Base-by-base conservation (phyloP, 2,329 filamentous ascomycete species). In the Orbilia brochopaga region DNA sequence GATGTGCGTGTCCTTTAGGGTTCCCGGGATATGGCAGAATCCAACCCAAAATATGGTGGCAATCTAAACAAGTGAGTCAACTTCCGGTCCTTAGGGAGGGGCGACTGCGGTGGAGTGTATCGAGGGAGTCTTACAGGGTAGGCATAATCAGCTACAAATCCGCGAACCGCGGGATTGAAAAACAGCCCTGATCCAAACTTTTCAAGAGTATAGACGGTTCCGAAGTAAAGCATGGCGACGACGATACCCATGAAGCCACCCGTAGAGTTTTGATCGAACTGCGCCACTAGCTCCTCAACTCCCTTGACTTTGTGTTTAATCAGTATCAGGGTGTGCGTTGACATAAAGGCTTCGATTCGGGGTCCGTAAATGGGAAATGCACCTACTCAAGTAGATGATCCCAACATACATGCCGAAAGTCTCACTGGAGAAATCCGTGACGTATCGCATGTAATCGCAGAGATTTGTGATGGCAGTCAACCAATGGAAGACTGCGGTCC, bases 361-460 rank as follows among this genome's bases (percentile, higher is more conserved):
- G n/a, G n/a, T n/a, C n/a, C n/a, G 8, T 35, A 24, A 46, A 37
- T 46, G 17, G 19, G 44, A 17, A 4, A 30, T 19, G 17, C 15
- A 6, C 57, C 23, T 67, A 73, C 69, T 65, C 30, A 74, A 30
- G 37, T 74, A 74, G 6, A 74, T 72, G 15, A 74, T 74, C 24
- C 72, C 72, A 5, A 74, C 72, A 85, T 86, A 59, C 81, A 81
- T 23, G 84, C 77, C 92, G 75, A 96, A 96, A 77, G 93, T 94
- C 79, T 96, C 92, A 80, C 92, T 96, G 23, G 91, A 91, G 78
- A 96, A 96, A 13, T 91, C 85, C 0, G 92, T 96, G 21, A 96
- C 91, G 79, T 92, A 96, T 77, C 87, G 88, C n/a, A 96, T 83
- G 77, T 85, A 89, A 79, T 96, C 94, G 82, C 92, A 96, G 1